Conservation (phyloP, 73 alveolate genomes). For the Paramecium octaurelia region DNA sequence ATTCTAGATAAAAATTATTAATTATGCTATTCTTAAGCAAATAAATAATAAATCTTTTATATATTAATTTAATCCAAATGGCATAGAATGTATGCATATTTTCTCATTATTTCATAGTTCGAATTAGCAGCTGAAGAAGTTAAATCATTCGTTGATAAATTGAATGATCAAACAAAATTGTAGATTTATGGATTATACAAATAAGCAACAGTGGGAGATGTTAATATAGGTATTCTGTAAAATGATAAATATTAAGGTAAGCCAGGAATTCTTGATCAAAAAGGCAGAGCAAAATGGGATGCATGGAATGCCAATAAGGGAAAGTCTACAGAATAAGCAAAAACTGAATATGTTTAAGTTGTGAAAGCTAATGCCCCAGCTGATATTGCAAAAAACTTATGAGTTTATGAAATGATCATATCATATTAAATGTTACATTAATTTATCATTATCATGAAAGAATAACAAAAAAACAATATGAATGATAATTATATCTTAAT, state of each 20-base stretch:
- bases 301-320: conserved; percentile 92
- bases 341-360: conserved; percentile 75
- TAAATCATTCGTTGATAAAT: conserved; percentile 61
- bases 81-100: conserved; percentile 11
- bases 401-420: neutral
- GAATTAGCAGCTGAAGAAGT: conserved; percentile 72
- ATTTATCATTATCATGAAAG: neutral
- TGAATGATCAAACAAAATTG: conserved; percentile 73
- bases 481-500: too few relatives aligned
- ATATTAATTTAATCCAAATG: conserved; percentile 9
- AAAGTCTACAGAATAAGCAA: conserved; percentile 78
- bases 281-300: conserved; percentile 94
- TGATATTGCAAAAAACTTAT: conserved; percentile 58
- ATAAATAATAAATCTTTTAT: neutral
- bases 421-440: neutral
- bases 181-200: conserved; percentile 84
- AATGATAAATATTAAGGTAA: neutral
- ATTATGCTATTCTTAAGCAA: neutral
- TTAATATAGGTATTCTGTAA: conserved; percentile 61
- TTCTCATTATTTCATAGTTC: conserved; percentile 6
- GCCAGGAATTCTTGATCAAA: conserved; percentile 91
- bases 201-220: conserved; percentile 91
- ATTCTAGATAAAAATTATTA: neutral
- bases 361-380: conserved; percentile 74
- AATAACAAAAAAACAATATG: neutral